Evolutionary conservation across 441 rosid species (phyloP), one percentile per base, ranked within the genome.

Genomic region (Euphorbia neoarborescens): DNA sequence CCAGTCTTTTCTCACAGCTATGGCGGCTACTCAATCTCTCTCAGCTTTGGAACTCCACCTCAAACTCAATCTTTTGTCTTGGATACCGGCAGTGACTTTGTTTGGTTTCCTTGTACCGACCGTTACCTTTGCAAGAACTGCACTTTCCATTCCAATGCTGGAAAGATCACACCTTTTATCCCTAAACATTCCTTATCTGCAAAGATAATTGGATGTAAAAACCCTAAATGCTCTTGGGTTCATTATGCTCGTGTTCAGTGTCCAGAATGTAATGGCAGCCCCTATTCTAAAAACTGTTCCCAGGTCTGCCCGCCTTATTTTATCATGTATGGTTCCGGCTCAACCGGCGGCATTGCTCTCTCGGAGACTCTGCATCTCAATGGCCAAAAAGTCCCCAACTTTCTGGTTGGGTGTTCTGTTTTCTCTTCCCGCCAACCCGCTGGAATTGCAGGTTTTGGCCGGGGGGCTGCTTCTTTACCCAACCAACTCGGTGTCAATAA

Each of bases 11-110:
- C 84, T 42, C 85, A 69, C 62, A 69, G 80, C 77, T 78, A 75
- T 74, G 85, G 81, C 30, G 82, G 74, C 61, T 82, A 76, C 82
- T 77, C 82, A 11, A 68, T 82, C 48, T 73, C 83, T 32, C 87
- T 80, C 69, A 65, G 74, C 75, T 84, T 79, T 22, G 83, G 84
- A 7, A 82, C 83, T 46, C 88, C 89, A 15, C 86, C 86, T 32
- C 88, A 81, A 57, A 69, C 78, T 56, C 71, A 80, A 71, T 72
- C 85, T 22, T 83, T 85, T 51, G 64, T 83, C 79, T 69, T 87
- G 81, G 89, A 87, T 71, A 87, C 88, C 3, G 89, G 88, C 66
- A 87, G 89, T 66, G 74, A 78, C 77, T 67, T 85, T 38, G 88
- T 85, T 65, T 85, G 87, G 89, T 84, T 82, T 71, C 88, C 89